A percentile compares a stretch with the other conserved stretches of the same genome.
phyloP scores from a whole-genome alignment of 805 yeast genomes.

The Ogataea methylovora region DNA sequence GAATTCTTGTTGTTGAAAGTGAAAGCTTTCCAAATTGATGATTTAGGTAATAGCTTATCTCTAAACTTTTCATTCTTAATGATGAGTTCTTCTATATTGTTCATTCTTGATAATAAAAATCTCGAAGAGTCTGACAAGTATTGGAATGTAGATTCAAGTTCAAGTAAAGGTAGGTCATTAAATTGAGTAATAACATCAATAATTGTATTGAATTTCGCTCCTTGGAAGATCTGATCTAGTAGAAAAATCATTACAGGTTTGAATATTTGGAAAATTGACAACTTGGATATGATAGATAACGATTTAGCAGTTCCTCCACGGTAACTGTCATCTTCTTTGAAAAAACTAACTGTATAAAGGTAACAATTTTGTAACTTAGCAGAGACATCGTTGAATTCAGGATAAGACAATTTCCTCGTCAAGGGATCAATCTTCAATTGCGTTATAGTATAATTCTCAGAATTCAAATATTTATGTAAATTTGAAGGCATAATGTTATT shows the following conservation, averaged over 20 bases:
- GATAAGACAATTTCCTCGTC: conserved; percentile 11
- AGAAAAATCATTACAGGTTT: conserved; percentile 40
- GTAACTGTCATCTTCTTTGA: conserved; percentile 21
- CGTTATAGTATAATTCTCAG: conserved; percentile 53
- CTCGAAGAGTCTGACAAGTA: conserved; percentile 8
- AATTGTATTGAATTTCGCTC: neutral
- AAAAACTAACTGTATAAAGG: conserved; percentile 22
- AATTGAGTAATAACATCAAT: conserved; percentile 5
- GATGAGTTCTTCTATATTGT: neutral
- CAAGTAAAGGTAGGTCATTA: conserved; percentile 1
- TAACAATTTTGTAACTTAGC: conserved; percentile 17
- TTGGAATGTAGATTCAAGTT: neutral
- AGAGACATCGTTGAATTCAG: conserved; percentile 5
- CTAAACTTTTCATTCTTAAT: neutral
- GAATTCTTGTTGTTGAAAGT: conserved; percentile 2
- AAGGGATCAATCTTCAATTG: conserved; percentile 32
- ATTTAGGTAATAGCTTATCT: neutral
- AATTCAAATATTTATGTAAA: conserved; percentile 36
- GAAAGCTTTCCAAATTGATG: neutral
- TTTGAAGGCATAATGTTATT: conserved; percentile 21
- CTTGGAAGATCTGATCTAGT: conserved; percentile 24
- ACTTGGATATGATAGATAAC: conserved; percentile 36
- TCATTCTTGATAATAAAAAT: conserved; percentile 15
- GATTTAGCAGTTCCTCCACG: conserved; percentile 38
- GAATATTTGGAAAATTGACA: conserved; percentile 38